A percentile compares a stretch with the other conserved stretches of the same genome.
Evolutionary conservation across 345 rosid genomes (phyloP).

Genomic region (Arabidopsis arenosa): DNA sequence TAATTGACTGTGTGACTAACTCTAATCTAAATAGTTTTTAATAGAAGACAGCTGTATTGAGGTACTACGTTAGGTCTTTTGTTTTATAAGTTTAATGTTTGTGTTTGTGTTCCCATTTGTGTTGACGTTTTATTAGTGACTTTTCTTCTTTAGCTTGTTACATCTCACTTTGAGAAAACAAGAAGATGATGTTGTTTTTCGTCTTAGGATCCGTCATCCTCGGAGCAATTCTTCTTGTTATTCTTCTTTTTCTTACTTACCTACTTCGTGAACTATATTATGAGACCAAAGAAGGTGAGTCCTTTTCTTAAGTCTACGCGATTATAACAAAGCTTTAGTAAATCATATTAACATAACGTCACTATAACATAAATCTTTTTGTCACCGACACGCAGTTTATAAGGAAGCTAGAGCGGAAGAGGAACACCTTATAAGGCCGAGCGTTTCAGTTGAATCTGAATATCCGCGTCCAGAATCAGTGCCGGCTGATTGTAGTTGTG

Average conservation of each 20-base stretch:
- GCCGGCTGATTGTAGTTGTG: too few species aligned
- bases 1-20: too few species aligned
- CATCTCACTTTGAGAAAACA: background rate
- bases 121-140: background rate
- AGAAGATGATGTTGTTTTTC: background rate
- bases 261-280: background rate
- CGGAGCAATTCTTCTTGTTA: background rate
- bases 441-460: background rate
- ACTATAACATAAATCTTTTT: background rate
- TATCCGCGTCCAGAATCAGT: too few species aligned
- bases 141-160: background rate
- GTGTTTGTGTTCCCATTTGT: background rate
- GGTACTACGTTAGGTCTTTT: background rate
- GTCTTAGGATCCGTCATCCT: background rate
- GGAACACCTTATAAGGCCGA: background rate
- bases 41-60: background rate
- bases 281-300: background rate
- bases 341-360: background rate
- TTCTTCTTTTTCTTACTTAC: background rate
- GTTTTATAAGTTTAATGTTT: too few species aligned
- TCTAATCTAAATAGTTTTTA: too few species aligned
- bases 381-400: background rate
- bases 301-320: background rate
- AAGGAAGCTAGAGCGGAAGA: background rate
- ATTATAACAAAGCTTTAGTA: background rate